Evolutionary conservation across 345 rosid species (phyloP), one percentile per base, ranked within the genome.

Genomic region (Turritis glabra): DNA sequence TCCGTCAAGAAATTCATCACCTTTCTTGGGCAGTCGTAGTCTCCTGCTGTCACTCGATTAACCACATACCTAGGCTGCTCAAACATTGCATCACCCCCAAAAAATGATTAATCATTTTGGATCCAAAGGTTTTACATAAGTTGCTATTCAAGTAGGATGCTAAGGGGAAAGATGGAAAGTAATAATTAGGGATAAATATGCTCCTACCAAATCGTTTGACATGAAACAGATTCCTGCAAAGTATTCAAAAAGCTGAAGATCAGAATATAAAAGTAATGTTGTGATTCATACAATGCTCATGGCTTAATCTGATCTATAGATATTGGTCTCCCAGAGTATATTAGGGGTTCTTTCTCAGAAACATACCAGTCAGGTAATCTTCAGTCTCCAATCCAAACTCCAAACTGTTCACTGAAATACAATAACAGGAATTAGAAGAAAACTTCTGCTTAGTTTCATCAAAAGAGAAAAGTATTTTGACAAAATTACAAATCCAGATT

Each of bases 121-220:
- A 12, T 38, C 43, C 15, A 38, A 38, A 12, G 2, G 43, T 38
- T 17, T 23, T 41, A 27, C 38, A 62, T 19, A 14, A 47, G 41
- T 18, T 66, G 57, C 21, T 55, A 53, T 43, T 43, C 46, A 7
- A 17, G 13, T 55, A 10, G 1, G 30, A 44, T 46, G 26, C 4
- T 15, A 9, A 54, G 10, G 47, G 17, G 22, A 14, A 14, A 48
- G 11, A 70, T 23, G 18, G 9, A 46, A 37, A 13, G 5, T 15
- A 54, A 54, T 35, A 25, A 1, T 6, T 9, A 56, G 6, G 25
- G 65, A 50, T 27, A 14, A 21, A 40, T n/a, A 4, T 22, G 48
- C 14, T 69, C 92, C 67, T 83, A 94, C 97, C 97, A 94, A 80
- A 73, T 94, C 99, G 80, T 88, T 95, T 47, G 97, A 92, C 93